Percentiles rank a stretch among this genome's conserved stretches.
Conservation (phyloP, 495 filamentous ascomycete species). For the Penicillium canariense region DNA sequence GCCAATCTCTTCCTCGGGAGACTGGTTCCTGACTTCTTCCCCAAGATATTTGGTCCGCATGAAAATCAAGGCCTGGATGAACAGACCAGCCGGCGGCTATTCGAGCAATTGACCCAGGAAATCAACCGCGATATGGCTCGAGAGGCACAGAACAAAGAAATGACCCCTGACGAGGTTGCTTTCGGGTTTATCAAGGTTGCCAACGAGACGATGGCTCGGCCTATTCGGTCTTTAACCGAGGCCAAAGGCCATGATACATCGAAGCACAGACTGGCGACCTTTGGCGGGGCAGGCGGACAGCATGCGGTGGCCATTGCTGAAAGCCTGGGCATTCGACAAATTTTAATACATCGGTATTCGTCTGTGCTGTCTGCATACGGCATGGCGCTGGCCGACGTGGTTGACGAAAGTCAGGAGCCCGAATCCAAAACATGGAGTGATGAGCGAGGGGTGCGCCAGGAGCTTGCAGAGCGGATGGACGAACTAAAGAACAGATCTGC, state of each 20-base stretch:
- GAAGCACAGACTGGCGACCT: slow-evolving; percentile 83
- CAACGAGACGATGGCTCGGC: slow-evolving; percentile 93
- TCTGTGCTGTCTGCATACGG: slow-evolving; percentile 95
- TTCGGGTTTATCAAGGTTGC: slow-evolving; percentile 70
- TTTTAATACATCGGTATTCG: slow-evolving; percentile 87
- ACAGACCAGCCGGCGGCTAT: slow-evolving; percentile 63
- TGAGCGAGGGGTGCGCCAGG: slow-evolving; percentile 7
- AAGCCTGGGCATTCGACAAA: slow-evolving; percentile 80
- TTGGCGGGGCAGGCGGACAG: slow-evolving; percentile 94
- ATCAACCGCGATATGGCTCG: slow-evolving; percentile 57
- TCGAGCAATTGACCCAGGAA: slow-evolving; percentile 67
- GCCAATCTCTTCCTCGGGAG: slow-evolving; percentile 84
- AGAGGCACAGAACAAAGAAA: slow-evolving; percentile 54
- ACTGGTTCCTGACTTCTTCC: slow-evolving; percentile 88
- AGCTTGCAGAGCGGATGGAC: slow-evolving; percentile 18
- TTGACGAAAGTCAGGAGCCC: slow-evolving; percentile 88
- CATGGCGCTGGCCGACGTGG: slow-evolving; percentile 94
- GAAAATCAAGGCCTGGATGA: slow-evolving; percentile 79
- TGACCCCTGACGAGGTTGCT: slow-evolving; percentile 80
- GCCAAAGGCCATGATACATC: slow-evolving; percentile 91
- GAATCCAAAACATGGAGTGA: slow-evolving; percentile 54
- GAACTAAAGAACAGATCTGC: slow-evolving; percentile 18
- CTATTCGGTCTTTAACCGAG: slow-evolving; percentile 89
- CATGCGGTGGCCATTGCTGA: slow-evolving; percentile 96
- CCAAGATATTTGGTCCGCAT: slow-evolving; percentile 85